These are phyloP conservation scores for Hericium rajendrae DNA, from an alignment of 768 basidiomycete genomes.

Conservation along the genomic window DNA sequence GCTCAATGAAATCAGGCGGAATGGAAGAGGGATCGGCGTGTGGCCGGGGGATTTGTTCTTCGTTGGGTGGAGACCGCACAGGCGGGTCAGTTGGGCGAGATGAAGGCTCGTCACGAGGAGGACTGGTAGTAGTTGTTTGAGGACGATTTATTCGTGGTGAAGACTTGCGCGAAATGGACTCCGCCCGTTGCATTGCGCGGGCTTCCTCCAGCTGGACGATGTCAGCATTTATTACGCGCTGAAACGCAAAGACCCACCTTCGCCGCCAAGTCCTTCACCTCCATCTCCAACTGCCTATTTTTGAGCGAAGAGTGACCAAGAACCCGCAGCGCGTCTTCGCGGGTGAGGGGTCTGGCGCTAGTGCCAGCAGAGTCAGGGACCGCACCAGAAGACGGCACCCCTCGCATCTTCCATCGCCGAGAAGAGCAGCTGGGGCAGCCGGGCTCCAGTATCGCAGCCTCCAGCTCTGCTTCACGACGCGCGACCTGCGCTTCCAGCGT, in stretches of 20 bases:
- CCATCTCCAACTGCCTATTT: conserved; percentile 8
- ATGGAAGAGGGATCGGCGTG: background rate
- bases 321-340: conserved; percentile 12
- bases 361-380: background rate
- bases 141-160: too few relatives aligned
- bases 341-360: background rate
- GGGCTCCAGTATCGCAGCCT: conserved; percentile 19
- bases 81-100: background rate
- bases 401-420: background rate
- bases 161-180: too few relatives aligned
- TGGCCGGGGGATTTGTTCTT: background rate
- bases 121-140: too few relatives aligned
- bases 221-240: background rate
- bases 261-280: conserved; percentile 5
- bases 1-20: background rate
- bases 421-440: background rate
- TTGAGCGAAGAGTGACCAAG: conserved; percentile 8
- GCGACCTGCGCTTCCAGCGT: conserved; percentile 45
- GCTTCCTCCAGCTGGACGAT: background rate
- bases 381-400: background rate
- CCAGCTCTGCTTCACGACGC: conserved; percentile 47
- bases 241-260: conserved; percentile 3
- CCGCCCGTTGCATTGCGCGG: background rate
- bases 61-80: background rate
- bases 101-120: too few relatives aligned